Evolutionary conservation across 2,329 filamentous ascomycete species (phyloP).

Genomic region (Monosporascus sp.): DNA sequence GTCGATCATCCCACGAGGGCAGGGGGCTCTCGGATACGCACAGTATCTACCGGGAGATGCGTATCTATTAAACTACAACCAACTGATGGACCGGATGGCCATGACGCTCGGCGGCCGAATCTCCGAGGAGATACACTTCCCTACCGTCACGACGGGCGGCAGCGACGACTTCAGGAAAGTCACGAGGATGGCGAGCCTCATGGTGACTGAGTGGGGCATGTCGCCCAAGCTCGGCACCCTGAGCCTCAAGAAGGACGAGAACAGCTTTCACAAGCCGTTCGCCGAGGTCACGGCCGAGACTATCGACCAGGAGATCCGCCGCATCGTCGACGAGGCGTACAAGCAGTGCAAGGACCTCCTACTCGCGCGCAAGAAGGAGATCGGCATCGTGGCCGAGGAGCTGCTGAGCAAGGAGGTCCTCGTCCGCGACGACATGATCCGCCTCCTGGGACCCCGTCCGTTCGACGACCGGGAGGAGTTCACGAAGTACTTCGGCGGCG

Average conservation of each 20-base stretch:
- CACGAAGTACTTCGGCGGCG: conserved; percentile 81
- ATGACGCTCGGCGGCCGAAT: conserved; percentile 97
- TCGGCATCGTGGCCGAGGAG: conserved; percentile 89
- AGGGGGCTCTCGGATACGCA: conserved; percentile 89
- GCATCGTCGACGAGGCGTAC: conserved; percentile 90
- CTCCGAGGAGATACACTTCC: conserved; percentile 93
- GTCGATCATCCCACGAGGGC: conserved; percentile 93
- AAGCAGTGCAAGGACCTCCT: conserved; percentile 82
- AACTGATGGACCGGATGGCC: conserved; percentile 98
- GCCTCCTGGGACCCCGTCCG: conserved; percentile 77
- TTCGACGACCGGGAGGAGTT: conserved; percentile 87
- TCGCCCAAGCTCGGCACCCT: conserved; percentile 88
- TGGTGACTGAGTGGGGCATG: conserved; percentile 99
- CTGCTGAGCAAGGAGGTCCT: conserved; percentile 88
- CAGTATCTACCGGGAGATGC: conserved; percentile 95
- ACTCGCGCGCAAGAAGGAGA: conserved; percentile 77
- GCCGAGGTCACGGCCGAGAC: conserved; percentile 88
- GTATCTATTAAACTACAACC: conserved; percentile 91
- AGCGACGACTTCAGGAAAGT: conserved; percentile 99
- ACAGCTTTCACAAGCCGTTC: conserved; percentile 88
- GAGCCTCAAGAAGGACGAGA: conserved; percentile 80
- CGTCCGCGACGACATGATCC: conserved; percentile 84
- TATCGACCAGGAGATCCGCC: conserved; percentile 86
- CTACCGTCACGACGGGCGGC: conserved; percentile 90
- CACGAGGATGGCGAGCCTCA: conserved; percentile 87